Evolutionary conservation across 305 asterid genomes (phyloP).

Genomic region (Solanum chacoense): DNA sequence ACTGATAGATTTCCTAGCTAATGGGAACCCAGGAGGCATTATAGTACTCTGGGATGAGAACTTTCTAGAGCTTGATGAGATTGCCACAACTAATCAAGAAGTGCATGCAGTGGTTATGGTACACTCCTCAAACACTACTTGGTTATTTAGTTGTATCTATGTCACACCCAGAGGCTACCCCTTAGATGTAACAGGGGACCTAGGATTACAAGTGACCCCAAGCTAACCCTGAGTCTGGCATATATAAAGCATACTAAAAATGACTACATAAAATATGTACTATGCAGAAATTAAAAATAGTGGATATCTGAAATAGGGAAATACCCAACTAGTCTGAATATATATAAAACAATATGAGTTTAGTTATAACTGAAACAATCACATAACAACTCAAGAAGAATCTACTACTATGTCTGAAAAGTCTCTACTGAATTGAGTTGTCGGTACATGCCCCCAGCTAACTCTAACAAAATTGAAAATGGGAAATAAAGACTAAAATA

Average conservation of each 20-base stretch:
- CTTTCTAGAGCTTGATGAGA: background rate
- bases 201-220: too few species aligned
- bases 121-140: background rate
- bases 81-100: background rate
- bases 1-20: background rate
- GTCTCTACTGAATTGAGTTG: background rate
- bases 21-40: background rate
- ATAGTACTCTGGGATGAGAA: background rate
- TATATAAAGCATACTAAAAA: too few species aligned
- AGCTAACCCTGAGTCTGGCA: too few species aligned
- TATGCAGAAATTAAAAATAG: too few species aligned
- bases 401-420: background rate
- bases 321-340: background rate
- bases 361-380: background rate
- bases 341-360: too few species aligned
- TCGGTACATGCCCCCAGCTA: background rate
- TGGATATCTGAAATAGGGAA: background rate
- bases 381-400: background rate
- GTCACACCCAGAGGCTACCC: background rate
- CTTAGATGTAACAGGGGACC: background rate
- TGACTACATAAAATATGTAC: too few species aligned
- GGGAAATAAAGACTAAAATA: background rate
- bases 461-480: background rate
- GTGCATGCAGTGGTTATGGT: background rate
- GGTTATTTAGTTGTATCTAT: background rate